phyloP scores from a whole-genome alignment of 179 eudicot species.

The Corrigiola litoralis region DNA sequence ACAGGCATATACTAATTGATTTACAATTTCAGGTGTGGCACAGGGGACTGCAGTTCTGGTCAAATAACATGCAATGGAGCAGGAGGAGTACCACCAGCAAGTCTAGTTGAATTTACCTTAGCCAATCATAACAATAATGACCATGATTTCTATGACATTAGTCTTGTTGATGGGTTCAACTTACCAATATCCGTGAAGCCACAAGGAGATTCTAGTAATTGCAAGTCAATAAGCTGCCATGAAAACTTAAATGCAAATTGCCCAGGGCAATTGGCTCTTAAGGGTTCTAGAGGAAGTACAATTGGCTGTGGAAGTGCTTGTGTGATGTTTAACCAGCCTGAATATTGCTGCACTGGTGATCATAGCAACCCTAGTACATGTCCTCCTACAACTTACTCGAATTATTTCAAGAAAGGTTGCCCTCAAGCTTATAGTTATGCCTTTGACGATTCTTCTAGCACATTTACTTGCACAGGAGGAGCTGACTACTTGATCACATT shows the following conservation, averaged over 20 bases:
- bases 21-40: conserved; percentile 34
- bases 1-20: too few relatives aligned
- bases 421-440: conserved; percentile 58
- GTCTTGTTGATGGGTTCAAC: conserved; percentile 65
- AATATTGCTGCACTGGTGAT: conserved; percentile 46
- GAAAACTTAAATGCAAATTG: conserved; percentile 39
- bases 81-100: conserved; percentile 50
- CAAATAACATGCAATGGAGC: conserved; percentile 35
- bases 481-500: conserved; percentile 46
- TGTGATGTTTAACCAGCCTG: conserved; percentile 36
- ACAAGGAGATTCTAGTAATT: conserved; percentile 20
- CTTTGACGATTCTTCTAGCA: conserved; percentile 46
- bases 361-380: conserved; percentile 38
- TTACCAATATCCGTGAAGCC: conserved; percentile 44
- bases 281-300: conserved; percentile 11
- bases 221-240: conserved; percentile 35
- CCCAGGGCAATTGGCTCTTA: conserved; percentile 30
- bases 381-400: conserved; percentile 35
- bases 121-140: conserved; percentile 39
- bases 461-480: conserved; percentile 41
- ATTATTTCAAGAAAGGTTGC: conserved; percentile 39
- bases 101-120: conserved; percentile 25
- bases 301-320: conserved; percentile 63
- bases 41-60: conserved; percentile 53
- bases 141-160: conserved; percentile 48